Base-by-base conservation (phyloP, 1,284 basidiomycete species). In the Papiliotrema nemorosa region DNA sequence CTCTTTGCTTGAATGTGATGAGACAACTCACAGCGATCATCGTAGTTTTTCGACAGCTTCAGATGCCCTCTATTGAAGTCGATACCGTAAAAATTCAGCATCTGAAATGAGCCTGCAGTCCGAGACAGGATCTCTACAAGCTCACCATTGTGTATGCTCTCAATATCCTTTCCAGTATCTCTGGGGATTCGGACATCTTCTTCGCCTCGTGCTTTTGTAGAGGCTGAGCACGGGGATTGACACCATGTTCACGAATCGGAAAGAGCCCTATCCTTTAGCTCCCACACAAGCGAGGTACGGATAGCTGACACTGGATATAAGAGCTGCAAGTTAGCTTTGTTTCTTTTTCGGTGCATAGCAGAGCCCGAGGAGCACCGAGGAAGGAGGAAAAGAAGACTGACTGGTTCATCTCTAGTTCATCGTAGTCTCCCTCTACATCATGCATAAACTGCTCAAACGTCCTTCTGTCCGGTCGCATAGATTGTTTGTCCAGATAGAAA, bases 191-290 rank as follows among this genome's bases (percentile, higher is more conserved):
- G 56, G 77, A 81, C 81, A 88, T 86, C 21, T 77, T 70, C 16
- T 76, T 66, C 38, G 84, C 79, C 66, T 88, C 86, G 63, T 85
- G 83, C 5, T 62, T 72, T 59, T 84, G 82, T 24, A 88, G 77
- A 31, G 84, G 83, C 58, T 83, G 82, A 3, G 86, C 82, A 57
- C 78, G 72, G 55, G 73, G 80, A 66, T 88, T 88, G 78, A 87
- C 62, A 13, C 72, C 72, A 48, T 60, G 59, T 55, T 64, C 63
- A 10, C 57, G 59, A 18, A 65, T 69, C 13, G 64, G 63, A 44
- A 66, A 67, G 33, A 67, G 44, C 66, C 64, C 62, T 64, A 12
- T 1, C 16, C 13, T 16, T 38, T 27, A 38, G 25, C 10, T 9
- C 33, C 24, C 2, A 47, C 39, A 10, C 22, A 5, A 14, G 14